Conservation (phyloP, 805 yeast genomes). For the Suhomyces vadensis region DNA sequence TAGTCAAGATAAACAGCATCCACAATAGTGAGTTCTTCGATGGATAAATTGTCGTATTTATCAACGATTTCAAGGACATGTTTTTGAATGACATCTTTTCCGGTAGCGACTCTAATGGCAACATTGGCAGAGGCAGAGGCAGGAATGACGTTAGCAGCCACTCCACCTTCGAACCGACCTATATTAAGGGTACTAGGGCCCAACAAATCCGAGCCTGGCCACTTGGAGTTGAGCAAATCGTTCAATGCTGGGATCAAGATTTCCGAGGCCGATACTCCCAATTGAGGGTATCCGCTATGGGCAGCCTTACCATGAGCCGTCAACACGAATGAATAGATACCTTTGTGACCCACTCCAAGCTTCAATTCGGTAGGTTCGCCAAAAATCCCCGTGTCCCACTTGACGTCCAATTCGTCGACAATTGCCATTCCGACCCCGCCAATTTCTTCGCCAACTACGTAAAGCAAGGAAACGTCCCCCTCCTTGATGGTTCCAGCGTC, state of each 20-base stretch:
- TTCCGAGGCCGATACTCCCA: constrained; percentile 63
- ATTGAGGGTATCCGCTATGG: constrained; percentile 71
- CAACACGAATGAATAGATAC: constrained; percentile 45
- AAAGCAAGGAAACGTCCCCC: constrained; percentile 60
- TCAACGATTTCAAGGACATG: constrained; percentile 38
- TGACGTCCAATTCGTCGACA: constrained; percentile 41
- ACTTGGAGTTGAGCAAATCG: constrained; percentile 42
- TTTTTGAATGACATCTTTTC: constrained; percentile 37
- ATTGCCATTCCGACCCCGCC: constrained; percentile 62
- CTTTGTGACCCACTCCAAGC: constrained; percentile 72
- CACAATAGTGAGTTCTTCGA: constrained; percentile 16
- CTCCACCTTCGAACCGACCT: constrained; percentile 60
- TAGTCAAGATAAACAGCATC: constrained; percentile 53
- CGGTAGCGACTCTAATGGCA: constrained; percentile 56
- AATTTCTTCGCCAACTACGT: constrained; percentile 73
- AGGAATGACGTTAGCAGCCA: constrained; percentile 67
- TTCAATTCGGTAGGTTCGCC: constrained; percentile 77
- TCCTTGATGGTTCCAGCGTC: constrained; percentile 38
- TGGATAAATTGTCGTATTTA: constrained; percentile 23
- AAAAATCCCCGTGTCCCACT: constrained; percentile 63
- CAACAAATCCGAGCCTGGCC: constrained; percentile 53
- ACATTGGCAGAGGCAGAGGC: constrained; percentile 53
- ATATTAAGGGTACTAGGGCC: constrained; percentile 65
- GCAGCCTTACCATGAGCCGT: constrained; percentile 56
- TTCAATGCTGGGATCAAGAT: constrained; percentile 53